A percentile compares a stretch with the other conserved stretches of the same genome.
phyloP scores from a whole-genome alignment of 345 rosid genomes.

The Salix suchowensis region DNA sequence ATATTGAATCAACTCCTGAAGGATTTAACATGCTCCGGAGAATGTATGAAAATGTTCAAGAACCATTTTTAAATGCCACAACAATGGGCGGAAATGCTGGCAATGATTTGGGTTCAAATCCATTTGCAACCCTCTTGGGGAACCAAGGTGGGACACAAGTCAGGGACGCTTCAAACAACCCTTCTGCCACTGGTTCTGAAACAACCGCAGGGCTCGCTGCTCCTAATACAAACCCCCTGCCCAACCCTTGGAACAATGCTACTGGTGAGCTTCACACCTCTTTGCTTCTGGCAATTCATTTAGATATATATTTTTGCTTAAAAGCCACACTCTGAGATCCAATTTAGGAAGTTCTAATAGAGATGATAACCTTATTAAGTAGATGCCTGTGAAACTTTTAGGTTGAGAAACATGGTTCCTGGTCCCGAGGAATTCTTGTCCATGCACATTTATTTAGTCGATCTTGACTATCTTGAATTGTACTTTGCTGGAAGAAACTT shows the following conservation, averaged over 20 bases:
- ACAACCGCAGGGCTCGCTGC: slow-evolving; percentile 40
- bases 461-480: neutral
- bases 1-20: slow-evolving; percentile 75
- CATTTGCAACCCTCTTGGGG: slow-evolving; percentile 53
- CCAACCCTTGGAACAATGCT: slow-evolving; percentile 52
- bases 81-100: slow-evolving; percentile 56
- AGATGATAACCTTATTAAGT: neutral
- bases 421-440: neutral
- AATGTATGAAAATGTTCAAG: slow-evolving; percentile 83
- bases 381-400: neutral
- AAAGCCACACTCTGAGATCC: neutral
- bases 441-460: neutral
- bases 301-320: neutral
- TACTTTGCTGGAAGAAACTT: neutral
- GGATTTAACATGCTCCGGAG: slow-evolving; percentile 82
- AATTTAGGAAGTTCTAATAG: neutral
- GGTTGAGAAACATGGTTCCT: neutral
- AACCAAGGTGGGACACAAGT: slow-evolving; percentile 36
- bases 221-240: slow-evolving; percentile 62
- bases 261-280: slow-evolving; percentile 9
- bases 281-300: neutral
- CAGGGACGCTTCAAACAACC: slow-evolving; percentile 39
- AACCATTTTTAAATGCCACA: slow-evolving; percentile 71
- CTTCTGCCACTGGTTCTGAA: slow-evolving; percentile 43
- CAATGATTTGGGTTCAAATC: slow-evolving; percentile 40